Percentiles rank a stretch among this genome's conserved stretches.
Conservation (phyloP, 306 rosid species). For the Biancaea sappan region DNA sequence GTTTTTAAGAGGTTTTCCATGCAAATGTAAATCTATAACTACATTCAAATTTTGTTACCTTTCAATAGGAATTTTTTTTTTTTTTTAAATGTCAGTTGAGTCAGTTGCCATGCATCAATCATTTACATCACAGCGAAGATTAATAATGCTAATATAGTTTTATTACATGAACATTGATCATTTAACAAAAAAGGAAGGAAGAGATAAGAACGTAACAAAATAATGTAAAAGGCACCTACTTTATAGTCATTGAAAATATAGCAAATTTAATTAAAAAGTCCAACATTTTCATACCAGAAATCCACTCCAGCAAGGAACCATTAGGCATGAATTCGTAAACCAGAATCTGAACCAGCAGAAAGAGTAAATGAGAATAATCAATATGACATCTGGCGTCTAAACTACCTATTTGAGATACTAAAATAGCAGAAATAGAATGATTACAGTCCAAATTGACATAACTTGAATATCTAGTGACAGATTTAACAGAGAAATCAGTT, state of each 20-base stretch:
- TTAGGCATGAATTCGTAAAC: slow-evolving; percentile 91
- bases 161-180: neutral
- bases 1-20: neutral
- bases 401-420: slow-evolving; percentile 10
- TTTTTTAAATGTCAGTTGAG: neutral
- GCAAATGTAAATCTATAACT: slow-evolving; percentile 3
- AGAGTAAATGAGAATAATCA: slow-evolving; percentile 32
- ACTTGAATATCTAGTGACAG: slow-evolving; percentile 20
- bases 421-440: neutral
- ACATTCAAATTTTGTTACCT: neutral
- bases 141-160: neutral
- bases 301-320: slow-evolving; percentile 83
- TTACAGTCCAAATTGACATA: slow-evolving; percentile 6
- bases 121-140: slow-evolving; percentile 3
- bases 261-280: slow-evolving; percentile 1
- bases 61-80: neutral
- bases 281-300: slow-evolving; percentile 59
- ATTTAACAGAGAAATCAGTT: neutral
- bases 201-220: slow-evolving; percentile 8
- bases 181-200: slow-evolving; percentile 3
- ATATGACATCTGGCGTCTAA: slow-evolving; percentile 18
- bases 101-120: neutral
- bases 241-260: neutral
- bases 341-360: slow-evolving; percentile 71
- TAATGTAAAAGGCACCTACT: neutral